Base-by-base conservation (phyloP, 805 yeast species). In the Lipomyces yamadae region DNA sequence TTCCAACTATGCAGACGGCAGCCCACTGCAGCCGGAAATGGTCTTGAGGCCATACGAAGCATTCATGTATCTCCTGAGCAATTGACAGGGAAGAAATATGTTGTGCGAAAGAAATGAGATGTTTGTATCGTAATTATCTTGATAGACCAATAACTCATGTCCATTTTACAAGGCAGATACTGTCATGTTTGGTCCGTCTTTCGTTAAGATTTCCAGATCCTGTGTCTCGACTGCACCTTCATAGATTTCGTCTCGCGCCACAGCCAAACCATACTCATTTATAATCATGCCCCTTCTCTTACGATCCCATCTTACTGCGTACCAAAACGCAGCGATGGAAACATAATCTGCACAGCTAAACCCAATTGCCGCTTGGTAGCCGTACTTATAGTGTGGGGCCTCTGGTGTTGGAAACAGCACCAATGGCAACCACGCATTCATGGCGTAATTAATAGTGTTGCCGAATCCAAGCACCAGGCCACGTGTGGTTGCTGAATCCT, bases 391-490 rank as follows among this genome's bases (percentile, higher is more conserved):
- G 5, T 60, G 64, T 6, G 67, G 67, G 13, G 67, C 67, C 11
- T 60, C 37, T 2, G 54, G 24, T 4, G 64, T 39, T 3, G 64
- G 67, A 30, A 42, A 64, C 7, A 61, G 45, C 18, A 64, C 61
- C 30, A 64, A 50, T 32, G 67, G 60, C 48, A 78, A 56, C 77
- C 67, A 64, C 24, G 56, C 55, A 4, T n/a, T 35, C 34, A 64
- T 42, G 10, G 64, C 64, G 35, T 68, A 35, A 4, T 55, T 56
- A 33, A 64, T 15, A 6, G 67, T 62, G 52, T 60, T 56, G 8
- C 60, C 67, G 15, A 61, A 56, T 13, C 64, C 63, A 35, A 58
- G 37, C 7, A 60, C 35, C 30, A 61, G 32, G 29, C 64, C 64
- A 15, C 67, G 60, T 15, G 54, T n/a, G 35, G 42, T 60, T n/a